These are phyloP conservation scores for Phyllostachys edulis DNA, from an alignment of 176 grass and related monocot species.

Conservation along the genomic window DNA sequence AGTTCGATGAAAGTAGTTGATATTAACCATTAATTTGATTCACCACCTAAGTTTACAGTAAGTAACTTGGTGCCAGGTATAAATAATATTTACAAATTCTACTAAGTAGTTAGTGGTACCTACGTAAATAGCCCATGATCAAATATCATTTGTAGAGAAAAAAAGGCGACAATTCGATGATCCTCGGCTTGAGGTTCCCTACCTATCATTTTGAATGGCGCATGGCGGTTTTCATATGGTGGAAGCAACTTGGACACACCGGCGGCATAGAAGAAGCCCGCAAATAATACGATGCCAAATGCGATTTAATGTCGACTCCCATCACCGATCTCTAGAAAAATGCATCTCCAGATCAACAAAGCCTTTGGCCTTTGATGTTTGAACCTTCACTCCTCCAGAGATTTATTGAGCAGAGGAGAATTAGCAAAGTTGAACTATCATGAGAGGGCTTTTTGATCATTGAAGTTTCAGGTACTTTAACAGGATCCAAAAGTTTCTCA, in stretches of 20 bases:
- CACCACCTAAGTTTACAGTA: neutral
- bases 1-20: neutral
- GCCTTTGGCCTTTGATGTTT: neutral
- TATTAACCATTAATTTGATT: neutral
- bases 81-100: neutral
- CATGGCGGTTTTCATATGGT: constrained; percentile 37
- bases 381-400: neutral
- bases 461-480: neutral
- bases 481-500: neutral
- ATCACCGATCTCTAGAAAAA: constrained; percentile 9
- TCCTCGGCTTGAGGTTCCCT: neutral
- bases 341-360: constrained; percentile 1
- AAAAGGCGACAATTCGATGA: neutral
- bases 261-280: constrained; percentile 42
- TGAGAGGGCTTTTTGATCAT: neutral
- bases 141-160: neutral
- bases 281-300: constrained; percentile 34
- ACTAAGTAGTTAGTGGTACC: neutral
- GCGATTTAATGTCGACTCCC: neutral
- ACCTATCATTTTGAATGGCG: constrained; percentile 53
- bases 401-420: neutral
- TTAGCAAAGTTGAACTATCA: neutral
- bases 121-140: neutral
- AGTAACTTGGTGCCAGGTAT: neutral
- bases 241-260: constrained; percentile 53